These are phyloP conservation scores for Lavandula angustifolia DNA, from an alignment of 257 asterid species.

Conservation along the genomic window DNA sequence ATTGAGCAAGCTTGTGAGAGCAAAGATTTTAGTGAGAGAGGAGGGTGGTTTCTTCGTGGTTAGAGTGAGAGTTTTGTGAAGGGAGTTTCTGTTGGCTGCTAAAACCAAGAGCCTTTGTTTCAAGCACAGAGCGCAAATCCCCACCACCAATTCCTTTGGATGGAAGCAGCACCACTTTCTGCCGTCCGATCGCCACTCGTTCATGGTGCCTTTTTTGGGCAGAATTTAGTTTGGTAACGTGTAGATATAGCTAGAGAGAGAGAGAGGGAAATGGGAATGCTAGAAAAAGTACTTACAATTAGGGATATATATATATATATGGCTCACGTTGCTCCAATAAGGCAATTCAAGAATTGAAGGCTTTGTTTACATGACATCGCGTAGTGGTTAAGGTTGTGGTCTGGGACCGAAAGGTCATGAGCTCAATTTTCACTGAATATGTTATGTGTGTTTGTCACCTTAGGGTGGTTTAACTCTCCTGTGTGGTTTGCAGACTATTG, in stretches of 20 bases:
- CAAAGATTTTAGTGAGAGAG: conserved; percentile 54
- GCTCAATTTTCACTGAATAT: no score
- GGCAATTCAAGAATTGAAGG: conserved; percentile 15
- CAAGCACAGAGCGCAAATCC: conserved; percentile 81
- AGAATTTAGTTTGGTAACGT: conserved; percentile 3
- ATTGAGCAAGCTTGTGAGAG: conserved; percentile 53
- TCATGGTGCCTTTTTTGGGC: conserved; percentile 24
- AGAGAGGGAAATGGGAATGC: neutral
- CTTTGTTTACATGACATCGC: no score
- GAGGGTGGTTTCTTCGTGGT: conserved; percentile 35
- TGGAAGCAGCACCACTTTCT: conserved; percentile 58
- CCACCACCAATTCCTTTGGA: conserved; percentile 60
- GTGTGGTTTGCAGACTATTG: no score
- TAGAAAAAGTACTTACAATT: neutral
- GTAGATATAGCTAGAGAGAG: neutral
- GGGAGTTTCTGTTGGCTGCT: conserved; percentile 48
- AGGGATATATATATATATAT: conserved; percentile 5
- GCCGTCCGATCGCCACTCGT: conserved; percentile 39
- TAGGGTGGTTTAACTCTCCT: no score
- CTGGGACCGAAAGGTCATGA: no score
- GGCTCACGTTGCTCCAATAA: conserved; percentile 29
- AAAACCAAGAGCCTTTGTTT: conserved; percentile 65
- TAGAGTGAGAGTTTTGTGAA: conserved; percentile 8
- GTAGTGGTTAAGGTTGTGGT: no score
- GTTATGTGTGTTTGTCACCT: no score